Base-by-base conservation (phyloP, 202 grass and related monocot species). In the Sporobolus alterniflorus region DNA sequence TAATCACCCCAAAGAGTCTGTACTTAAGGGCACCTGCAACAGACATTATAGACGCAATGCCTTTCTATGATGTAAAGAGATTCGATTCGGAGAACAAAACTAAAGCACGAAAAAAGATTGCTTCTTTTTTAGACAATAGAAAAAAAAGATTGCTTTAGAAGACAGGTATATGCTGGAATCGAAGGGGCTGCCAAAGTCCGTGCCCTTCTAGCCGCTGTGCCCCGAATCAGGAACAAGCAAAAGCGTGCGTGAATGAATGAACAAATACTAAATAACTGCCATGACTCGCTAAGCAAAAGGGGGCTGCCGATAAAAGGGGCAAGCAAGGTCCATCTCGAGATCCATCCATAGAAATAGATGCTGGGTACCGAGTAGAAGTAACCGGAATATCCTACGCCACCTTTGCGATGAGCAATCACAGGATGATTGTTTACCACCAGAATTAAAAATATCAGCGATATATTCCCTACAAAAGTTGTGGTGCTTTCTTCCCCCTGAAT, bases 101-200 rank as follows among this genome's bases (percentile, higher is more conserved):
- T 69, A 79, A 73, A 28, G 52, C 46, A 69, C 2, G 17, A 12
- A 26, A 71, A 71, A 68, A 82, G 50, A 85, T 52, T 88, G 61
- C 61, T 74, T 84, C n/a, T n/a, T n/a, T n/a, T n/a, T n/a, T n/a
- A n/a, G n/a, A n/a, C n/a, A n/a, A n/a, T n/a, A n/a, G n/a, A n/a
- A n/a, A 12, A 26, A 71, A 71, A 68, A 82, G 50, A 85, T 52
- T 88, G 61, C 61, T 74, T 84, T 91, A 42, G 54, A 81, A 82
- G 82, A 88, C 82, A 85, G 86, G 73, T 67, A 77, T 73, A 80
- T 32, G 13, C 69, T 78, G 82, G 60, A 85, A 85, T 69, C 79
- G 84, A 46, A 74, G 11, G 77, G 57, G 49, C 25, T 18, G 59
- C 6, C 71, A 67, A 85, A 49, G 82, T 44, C 59, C 15, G 17